Base-by-base conservation (phyloP, 2,329 filamentous ascomycete species). In the Penicillium hordei region DNA sequence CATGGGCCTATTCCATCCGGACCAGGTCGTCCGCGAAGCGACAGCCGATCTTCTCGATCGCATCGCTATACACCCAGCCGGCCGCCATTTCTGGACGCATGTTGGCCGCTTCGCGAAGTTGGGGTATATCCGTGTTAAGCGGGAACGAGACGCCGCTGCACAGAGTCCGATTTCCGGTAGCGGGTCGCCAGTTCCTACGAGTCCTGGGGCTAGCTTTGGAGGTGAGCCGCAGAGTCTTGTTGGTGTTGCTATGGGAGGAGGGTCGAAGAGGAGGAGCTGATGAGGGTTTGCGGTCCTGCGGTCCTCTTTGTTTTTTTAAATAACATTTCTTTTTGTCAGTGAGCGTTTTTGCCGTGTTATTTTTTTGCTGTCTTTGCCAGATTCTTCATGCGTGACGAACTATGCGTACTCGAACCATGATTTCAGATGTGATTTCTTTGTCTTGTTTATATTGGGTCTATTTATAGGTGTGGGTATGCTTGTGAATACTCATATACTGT, bases 1-100 rank as follows among this genome's bases (percentile, higher is more conserved):
- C 5, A 83, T 97, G 51, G 94, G 94, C 0, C 80, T 99, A 6
- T 97, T 97, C 73, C 94, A 99, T 78, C 91, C 92, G 55, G 87
- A 93, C 63, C 81, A 83, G 36, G 89, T 91, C 51, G 93, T 97
- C 12, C 83, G 94, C 36, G 77, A 89, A 65, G 86, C 86, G 55
- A 90, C 91, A 2, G 88, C 91, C 1, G 90, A 90, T 60, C 78
- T 99, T 36, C 75, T 99, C 23, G 91, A 93, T 65, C 84, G 92
- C 23, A 87, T 99, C 54, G 85, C 87, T 64, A 87, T 89, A 57
- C 93, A 99, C 75, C 89, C 95, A 70, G 94, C 92, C 10, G 94
- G 94, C 1, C 84, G 92, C 68, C 91, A 97, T 76, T 97, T 94
- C 83, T 99, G 93, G 91, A 86, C 83, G 63, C 86, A 86, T 31